phyloP scores from a whole-genome alignment of 1,139 yeast genomes.

The Yamadazyma triangularis region DNA sequence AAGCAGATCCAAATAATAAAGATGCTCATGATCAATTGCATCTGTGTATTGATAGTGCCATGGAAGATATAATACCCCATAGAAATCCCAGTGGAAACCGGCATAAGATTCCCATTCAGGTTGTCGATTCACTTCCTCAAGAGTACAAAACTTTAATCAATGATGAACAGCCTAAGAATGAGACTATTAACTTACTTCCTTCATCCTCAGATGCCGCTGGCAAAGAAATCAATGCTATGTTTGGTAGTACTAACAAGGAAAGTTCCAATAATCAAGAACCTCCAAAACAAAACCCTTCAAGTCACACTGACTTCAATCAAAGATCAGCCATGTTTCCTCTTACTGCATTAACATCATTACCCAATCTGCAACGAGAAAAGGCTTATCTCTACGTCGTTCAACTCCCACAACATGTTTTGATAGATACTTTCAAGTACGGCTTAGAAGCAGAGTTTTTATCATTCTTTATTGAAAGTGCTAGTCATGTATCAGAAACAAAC shows the following conservation, averaged over 20 bases:
- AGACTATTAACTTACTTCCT: no score
- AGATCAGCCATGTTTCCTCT: constrained; percentile 31
- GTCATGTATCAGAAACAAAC: constrained; percentile 13
- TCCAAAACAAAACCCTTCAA: constrained; percentile 2
- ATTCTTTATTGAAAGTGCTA: constrained; percentile 47
- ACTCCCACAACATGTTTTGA: constrained; percentile 24
- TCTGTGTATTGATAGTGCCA: not conserved
- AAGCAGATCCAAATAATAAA: constrained; percentile 40
- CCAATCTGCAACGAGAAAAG: constrained; percentile 21
- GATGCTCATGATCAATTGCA: constrained; percentile 26
- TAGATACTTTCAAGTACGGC: constrained; percentile 43
- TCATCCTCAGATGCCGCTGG: not conserved
- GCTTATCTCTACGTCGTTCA: constrained; percentile 41
- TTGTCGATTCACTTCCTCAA: constrained; percentile 44
- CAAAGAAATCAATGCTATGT: constrained; percentile 9
- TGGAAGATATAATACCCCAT: no score
- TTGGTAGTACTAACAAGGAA: constrained; percentile 2
- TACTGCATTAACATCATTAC: constrained; percentile 21
- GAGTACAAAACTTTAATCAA: constrained; percentile 13
- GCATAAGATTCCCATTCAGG: constrained; percentile 36
- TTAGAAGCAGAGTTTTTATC: constrained; percentile 54
- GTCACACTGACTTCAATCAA: no score
- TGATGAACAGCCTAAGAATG: no score
- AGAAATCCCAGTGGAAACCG: no score
- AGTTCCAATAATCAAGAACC: not conserved